phyloP scores from a whole-genome alignment of 768 basidiomycete genomes.

The Podaxis sp. region DNA sequence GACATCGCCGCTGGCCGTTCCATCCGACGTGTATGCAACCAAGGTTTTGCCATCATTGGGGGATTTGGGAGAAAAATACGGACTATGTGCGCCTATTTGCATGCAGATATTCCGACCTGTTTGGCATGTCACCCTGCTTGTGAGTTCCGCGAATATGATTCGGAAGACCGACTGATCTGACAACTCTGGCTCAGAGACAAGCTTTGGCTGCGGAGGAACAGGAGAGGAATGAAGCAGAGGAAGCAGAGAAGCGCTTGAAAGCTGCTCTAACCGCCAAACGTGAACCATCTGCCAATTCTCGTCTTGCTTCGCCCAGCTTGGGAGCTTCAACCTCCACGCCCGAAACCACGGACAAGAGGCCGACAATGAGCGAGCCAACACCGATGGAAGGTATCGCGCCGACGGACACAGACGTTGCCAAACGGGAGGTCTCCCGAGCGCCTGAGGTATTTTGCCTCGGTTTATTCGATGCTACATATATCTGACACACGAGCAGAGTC shows the following conservation, averaged over 20 bases:
- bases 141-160: constrained; percentile 27
- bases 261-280: constrained; percentile 77
- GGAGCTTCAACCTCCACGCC: constrained; percentile 22
- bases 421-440: constrained; percentile 3
- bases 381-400: constrained; percentile 52
- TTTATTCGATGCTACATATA: not conserved
- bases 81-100: constrained; percentile 80
- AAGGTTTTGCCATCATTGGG: constrained; percentile 72
- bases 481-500: constrained; percentile 43
- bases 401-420: not conserved
- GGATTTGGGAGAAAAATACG: constrained; percentile 74
- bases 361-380: constrained; percentile 30
- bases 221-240: constrained; percentile 52
- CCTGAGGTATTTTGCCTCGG: constrained; percentile 7
- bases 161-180: not conserved
- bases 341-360: constrained; percentile 29
- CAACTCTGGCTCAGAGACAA: constrained; percentile 39
- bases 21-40: constrained; percentile 69
- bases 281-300: constrained; percentile 58
- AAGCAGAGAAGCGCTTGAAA: constrained; percentile 79
- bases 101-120: constrained; percentile 94
- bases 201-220: constrained; percentile 67
- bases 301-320: constrained; percentile 62
- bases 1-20: constrained; percentile 64
- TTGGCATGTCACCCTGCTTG: constrained; percentile 60